Base-by-base conservation (phyloP, 805 yeast species). In the Kuraishia ogatae region DNA sequence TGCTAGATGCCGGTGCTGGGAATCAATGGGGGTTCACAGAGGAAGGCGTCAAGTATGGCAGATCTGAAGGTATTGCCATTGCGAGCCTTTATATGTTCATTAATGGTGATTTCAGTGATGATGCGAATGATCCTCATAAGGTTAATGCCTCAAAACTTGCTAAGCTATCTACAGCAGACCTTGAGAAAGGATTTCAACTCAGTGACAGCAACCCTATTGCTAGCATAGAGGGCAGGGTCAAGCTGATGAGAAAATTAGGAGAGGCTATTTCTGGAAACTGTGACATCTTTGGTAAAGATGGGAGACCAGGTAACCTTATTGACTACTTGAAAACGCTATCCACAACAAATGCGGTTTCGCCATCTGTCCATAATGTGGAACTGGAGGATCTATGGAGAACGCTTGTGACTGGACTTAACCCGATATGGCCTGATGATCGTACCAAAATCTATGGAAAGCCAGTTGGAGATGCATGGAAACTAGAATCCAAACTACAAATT, bases 1-100 rank as follows among this genome's bases (percentile, higher is more conserved):
- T 83, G 50, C 69, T 83, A 24, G 89, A 83, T 65, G 88, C 88
- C 3, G 89, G 89, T 22, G 87, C 88, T 0, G 89, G 88, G 20
- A 78, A 80, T 54, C 61, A 60, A 10, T 83, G 89, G 89, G 65
- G 62, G 48, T 83, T 71, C 60, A 61, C 57, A 1, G 85, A 66
- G 5, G 62, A 59, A 8, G 69, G 66, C 10, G 63, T 65, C 47
- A 66, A 64, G 26, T 65, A 65, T 51, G 67, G 66, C 29, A 72
- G 89, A 63, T 78, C 84, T 15, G 89, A 83, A 67, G 89, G 89
- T 2, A 69, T 82, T 53, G 89, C 88, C 3, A 78, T 83, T 50
- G 87, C 84, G 0, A 75, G 83, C 19, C 71, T 77, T 54, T 72
- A 82, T 60, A 71, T 83, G 78, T 83, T 83, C 62, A 66, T 67